A percentile compares a stretch with the other conserved stretches of the same genome.
Conservation (phyloP, 805 yeast species). For the Yamadazyma paraphyllophila region DNA sequence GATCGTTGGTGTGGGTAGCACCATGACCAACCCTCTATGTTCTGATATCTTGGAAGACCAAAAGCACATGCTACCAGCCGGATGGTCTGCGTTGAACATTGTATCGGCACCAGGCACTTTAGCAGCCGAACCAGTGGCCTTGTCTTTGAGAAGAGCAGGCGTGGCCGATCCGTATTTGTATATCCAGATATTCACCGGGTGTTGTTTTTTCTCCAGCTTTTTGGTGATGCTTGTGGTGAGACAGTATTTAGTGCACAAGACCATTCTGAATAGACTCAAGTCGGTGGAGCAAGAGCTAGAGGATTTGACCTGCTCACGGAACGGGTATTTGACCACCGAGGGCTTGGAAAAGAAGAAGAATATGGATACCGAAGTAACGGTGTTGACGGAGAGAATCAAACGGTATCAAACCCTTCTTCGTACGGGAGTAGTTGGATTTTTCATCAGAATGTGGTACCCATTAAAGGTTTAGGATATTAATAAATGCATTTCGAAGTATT, state of each 20-base stretch:
- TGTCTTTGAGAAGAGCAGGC: conserved; percentile 35
- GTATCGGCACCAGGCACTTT: conserved; percentile 32
- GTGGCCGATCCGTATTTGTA: conserved; percentile 48
- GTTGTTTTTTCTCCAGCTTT: conserved; percentile 42
- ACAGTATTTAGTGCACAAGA: conserved; percentile 48
- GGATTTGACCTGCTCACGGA: conserved; percentile 4
- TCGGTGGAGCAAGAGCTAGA: conserved; percentile 5
- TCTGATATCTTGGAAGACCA: conserved; percentile 21
- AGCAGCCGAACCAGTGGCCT: conserved; percentile 54
- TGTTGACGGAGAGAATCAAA: conserved; percentile 17
- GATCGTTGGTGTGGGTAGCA: conserved; percentile 29
- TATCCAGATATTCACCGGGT: conserved; percentile 61
- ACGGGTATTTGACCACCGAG: conserved; percentile 13
- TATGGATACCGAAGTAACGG: conserved; percentile 8
- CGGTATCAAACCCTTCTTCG: conserved; percentile 18
- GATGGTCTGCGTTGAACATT: conserved; percentile 41
- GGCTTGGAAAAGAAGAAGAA: conserved; percentile 8
- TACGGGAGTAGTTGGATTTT: conserved; percentile 7
- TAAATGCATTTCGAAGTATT: background rate
- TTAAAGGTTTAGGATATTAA: conserved; percentile 17
- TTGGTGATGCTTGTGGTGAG: conserved; percentile 47
- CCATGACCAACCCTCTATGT: conserved; percentile 24
- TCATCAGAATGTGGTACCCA: conserved; percentile 23
- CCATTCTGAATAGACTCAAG: conserved; percentile 22
- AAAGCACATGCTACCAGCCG: conserved; percentile 28